A percentile compares a stretch with the other conserved stretches of the same genome.
These are phyloP conservation scores for Lactifluus rugatus DNA, from an alignment of 768 basidiomycete species.

Conservation along the genomic window DNA sequence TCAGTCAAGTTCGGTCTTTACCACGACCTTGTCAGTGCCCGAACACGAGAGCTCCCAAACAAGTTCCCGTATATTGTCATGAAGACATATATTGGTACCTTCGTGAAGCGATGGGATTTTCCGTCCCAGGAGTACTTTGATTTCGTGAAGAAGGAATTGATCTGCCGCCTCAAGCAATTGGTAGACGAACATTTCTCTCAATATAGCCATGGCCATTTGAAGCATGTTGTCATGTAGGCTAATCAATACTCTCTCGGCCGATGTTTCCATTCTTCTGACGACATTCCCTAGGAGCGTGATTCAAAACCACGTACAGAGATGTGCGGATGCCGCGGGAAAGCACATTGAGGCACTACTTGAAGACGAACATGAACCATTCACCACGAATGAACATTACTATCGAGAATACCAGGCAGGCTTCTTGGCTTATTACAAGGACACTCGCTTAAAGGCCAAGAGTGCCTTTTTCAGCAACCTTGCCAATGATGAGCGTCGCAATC, in stretches of 20 bases:
- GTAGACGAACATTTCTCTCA: constrained; percentile 20
- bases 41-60: constrained; percentile 59
- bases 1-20: neutral
- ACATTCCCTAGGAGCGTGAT: neutral
- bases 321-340: neutral
- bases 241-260: neutral
- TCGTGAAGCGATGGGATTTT: constrained; percentile 17
- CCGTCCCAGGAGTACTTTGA: constrained; percentile 21
- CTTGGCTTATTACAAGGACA: constrained; percentile 37
- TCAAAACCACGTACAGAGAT: neutral
- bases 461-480: neutral
- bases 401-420: constrained; percentile 36
- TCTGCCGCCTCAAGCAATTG: constrained; percentile 7
- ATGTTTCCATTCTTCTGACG: neutral
- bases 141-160: constrained; percentile 14
- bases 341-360: constrained; percentile 12
- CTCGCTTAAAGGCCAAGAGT: constrained; percentile 6
- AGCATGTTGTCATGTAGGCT: constrained; percentile 15
- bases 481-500: neutral
- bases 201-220: constrained; percentile 18
- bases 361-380: constrained; percentile 17
- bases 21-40: constrained; percentile 32
- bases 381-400: constrained; percentile 22
- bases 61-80: constrained; percentile 42
- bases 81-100: constrained; percentile 17